These are phyloP conservation scores for Vicia sativa DNA, from an alignment of 306 rosid species.

Conservation along the genomic window DNA sequence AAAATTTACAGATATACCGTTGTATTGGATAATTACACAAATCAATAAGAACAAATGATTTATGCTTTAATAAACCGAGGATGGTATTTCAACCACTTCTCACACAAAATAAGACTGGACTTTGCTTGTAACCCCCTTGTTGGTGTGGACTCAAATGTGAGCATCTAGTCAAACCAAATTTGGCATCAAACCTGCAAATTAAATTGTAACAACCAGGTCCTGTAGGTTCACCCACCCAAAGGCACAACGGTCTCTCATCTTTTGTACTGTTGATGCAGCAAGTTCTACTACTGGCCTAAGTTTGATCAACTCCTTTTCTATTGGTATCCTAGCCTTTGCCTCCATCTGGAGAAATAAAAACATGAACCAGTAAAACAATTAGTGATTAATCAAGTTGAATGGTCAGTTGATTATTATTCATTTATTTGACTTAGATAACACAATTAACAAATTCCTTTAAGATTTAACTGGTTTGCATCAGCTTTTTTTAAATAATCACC, in stretches of 20 bases:
- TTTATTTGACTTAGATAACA: conserved; percentile 22
- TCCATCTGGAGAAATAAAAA: conserved; percentile 54
- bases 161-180: conserved; percentile 1
- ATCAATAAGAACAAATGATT: neutral
- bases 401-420: neutral
- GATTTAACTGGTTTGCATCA: conserved; percentile 12
- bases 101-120: neutral
- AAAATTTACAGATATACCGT: conserved; percentile 15
- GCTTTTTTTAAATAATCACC: conserved; percentile 6
- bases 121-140: conserved; percentile 3
- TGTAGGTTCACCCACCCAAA: conserved; percentile 85
- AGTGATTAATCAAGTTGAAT: conserved; percentile 25
- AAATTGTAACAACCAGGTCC: conserved; percentile 56
- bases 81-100: neutral
- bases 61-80: conserved; percentile 4
- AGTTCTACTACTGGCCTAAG: conserved; percentile 57
- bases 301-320: conserved; percentile 72
- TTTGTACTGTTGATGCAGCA: conserved; percentile 68
- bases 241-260: conserved; percentile 77
- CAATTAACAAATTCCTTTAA: neutral
- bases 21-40: conserved; percentile 8
- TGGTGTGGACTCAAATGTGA: conserved; percentile 14
- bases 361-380: conserved; percentile 8
- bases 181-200: conserved; percentile 32
- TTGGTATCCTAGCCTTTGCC: conserved; percentile 48